Percentiles rank a stretch among this genome's conserved stretches.
These are phyloP conservation scores for Penicillium glabrum DNA, from an alignment of 2,329 filamentous ascomycete genomes.

Conservation along the genomic window DNA sequence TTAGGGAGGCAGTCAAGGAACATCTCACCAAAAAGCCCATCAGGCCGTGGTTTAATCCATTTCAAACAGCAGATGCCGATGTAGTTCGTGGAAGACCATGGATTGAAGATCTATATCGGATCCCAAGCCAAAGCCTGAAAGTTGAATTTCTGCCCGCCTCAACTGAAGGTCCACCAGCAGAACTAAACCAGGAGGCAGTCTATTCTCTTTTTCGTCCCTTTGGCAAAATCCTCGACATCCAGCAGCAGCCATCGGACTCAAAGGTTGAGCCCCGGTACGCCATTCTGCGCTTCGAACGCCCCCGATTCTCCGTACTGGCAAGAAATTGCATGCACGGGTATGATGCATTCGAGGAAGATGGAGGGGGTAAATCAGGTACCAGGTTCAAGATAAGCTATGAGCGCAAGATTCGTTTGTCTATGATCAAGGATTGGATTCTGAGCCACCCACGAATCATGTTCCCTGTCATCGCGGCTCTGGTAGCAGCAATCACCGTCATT, in stretches of 20 bases:
- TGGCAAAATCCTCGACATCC: slow-evolving; percentile 86
- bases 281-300: slow-evolving; percentile 70
- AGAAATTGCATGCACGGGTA: slow-evolving; percentile 91
- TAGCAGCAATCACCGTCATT: slow-evolving; percentile 80
- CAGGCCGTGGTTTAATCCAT: slow-evolving; percentile 87
- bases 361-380: slow-evolving; percentile 75
- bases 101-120: slow-evolving; percentile 87
- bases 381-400: slow-evolving; percentile 81
- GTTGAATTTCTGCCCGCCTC: slow-evolving; percentile 80
- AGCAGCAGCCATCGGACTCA: slow-evolving; percentile 77
- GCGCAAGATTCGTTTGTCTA: slow-evolving; percentile 71
- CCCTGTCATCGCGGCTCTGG: slow-evolving; percentile 73
- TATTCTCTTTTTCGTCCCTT: slow-evolving; percentile 87
- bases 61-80: slow-evolving; percentile 67
- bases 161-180: slow-evolving; percentile 69
- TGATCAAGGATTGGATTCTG: slow-evolving; percentile 83
- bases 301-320: slow-evolving; percentile 79
- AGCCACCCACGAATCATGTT: slow-evolving; percentile 86
- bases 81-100: slow-evolving; percentile 83
- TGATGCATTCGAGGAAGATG: slow-evolving; percentile 64
- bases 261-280: slow-evolving; percentile 81
- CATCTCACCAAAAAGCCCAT: slow-evolving; percentile 69
- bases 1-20: slow-evolving; percentile 62
- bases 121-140: slow-evolving; percentile 72
- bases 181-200: slow-evolving; percentile 81